Evolutionary conservation across 1,284 basidiomycete genomes (phyloP).

Genomic region (Cryptococcus sp.): DNA sequence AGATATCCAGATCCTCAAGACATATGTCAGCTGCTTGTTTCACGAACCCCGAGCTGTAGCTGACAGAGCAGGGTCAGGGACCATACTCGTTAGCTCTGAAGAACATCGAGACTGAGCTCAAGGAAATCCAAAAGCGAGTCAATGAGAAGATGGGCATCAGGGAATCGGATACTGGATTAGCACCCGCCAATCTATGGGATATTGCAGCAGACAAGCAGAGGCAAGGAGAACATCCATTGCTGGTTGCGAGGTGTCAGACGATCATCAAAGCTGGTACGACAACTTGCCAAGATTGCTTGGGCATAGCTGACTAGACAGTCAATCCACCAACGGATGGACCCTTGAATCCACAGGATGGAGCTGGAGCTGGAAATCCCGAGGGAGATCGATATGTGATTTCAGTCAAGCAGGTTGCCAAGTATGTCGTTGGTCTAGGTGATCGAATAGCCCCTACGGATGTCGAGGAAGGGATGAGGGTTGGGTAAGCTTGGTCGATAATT

Average conservation of each 20-base stretch:
- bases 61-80: slow-evolving; percentile 76
- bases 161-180: slow-evolving; percentile 96
- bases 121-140: slow-evolving; percentile 93
- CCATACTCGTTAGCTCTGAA: slow-evolving; percentile 89
- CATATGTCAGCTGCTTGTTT: slow-evolving; percentile 62
- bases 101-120: slow-evolving; percentile 87
- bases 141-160: slow-evolving; percentile 98
- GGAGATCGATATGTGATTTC: slow-evolving; percentile 99
- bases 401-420: slow-evolving; percentile 99
- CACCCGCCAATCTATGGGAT: slow-evolving; percentile 96
- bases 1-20: slow-evolving; percentile 98
- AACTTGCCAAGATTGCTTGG: not conserved
- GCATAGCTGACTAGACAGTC: slow-evolving; percentile 47
- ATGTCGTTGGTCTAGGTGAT: slow-evolving; percentile 95
- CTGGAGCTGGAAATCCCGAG: slow-evolving; percentile 56
- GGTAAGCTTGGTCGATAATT: slow-evolving; percentile 55
- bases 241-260: slow-evolving; percentile 98
- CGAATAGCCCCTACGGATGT: slow-evolving; percentile 96
- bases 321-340: slow-evolving; percentile 57
- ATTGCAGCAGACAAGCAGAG: slow-evolving; percentile 71
- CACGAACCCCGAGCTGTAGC: not conserved
- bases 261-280: slow-evolving; percentile 69
- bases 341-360: slow-evolving; percentile 46
- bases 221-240: slow-evolving; percentile 88
- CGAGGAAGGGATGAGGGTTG: slow-evolving; percentile 99